Evolutionary conservation across 768 basidiomycete species (phyloP).

Genomic region (Pleurotus salmoneostramineus): DNA sequence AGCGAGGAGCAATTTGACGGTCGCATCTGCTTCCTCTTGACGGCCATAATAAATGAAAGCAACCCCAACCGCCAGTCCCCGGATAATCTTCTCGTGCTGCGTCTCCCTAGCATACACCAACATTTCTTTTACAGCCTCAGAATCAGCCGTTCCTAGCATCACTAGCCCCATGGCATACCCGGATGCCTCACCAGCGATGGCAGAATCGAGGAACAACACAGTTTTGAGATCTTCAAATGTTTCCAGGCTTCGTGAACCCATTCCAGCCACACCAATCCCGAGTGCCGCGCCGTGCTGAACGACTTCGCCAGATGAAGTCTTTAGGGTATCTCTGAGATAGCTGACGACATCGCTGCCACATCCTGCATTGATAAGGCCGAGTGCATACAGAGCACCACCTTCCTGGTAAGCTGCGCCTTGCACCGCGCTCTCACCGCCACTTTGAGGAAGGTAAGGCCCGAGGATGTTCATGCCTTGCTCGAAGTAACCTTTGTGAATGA

Average conservation of each 20-base stretch:
- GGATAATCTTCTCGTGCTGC: constrained; percentile 98
- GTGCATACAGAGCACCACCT: constrained; percentile 92
- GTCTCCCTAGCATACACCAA: constrained; percentile 94
- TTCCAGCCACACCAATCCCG: constrained; percentile 92
- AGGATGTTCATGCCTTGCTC: constrained; percentile 91
- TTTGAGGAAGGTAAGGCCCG: constrained; percentile 87
- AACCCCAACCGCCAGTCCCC: constrained; percentile 89
- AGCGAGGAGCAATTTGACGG: constrained; percentile 68
- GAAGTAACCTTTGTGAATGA: constrained; percentile 97
- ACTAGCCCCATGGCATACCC: constrained; percentile 98
- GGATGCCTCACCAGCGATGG: constrained; percentile 92
- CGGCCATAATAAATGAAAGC: constrained; percentile 91
- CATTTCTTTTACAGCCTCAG: constrained; percentile 87
- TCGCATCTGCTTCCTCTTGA: constrained; percentile 89
- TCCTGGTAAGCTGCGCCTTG: constrained; percentile 86
- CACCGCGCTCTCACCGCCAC: constrained; percentile 70
- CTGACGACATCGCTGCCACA: constrained; percentile 74
- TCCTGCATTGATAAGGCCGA: constrained; percentile 93
- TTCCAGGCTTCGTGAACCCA: constrained; percentile 87
- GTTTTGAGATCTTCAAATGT: constrained; percentile 91
- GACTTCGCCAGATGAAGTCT: constrained; percentile 73
- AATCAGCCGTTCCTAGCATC: constrained; percentile 92
- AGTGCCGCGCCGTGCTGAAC: constrained; percentile 97
- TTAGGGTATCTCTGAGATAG: constrained; percentile 79
- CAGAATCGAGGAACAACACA: constrained; percentile 89